A percentile compares a stretch with the other conserved stretches of the same genome.
phyloP scores from a whole-genome alignment of 2,329 filamentous ascomycete species.

The Magnaporthiopsis poae region DNA sequence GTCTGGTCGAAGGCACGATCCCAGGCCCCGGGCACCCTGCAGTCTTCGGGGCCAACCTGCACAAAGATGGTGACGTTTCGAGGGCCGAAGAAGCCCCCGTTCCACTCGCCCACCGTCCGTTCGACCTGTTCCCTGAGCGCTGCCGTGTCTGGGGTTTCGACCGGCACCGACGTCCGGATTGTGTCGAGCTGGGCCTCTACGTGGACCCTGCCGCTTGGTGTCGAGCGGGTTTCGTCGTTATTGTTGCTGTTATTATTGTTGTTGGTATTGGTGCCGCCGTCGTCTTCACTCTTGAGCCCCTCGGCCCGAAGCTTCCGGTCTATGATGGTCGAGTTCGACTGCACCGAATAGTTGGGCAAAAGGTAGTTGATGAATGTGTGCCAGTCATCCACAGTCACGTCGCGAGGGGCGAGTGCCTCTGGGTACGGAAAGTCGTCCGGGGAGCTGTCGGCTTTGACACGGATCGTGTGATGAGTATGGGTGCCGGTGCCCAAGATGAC shows the following conservation, averaged over 20 bases:
- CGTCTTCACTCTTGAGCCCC: constrained; percentile 17
- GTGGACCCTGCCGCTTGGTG: constrained; percentile 20
- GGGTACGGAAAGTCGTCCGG: constrained; percentile 37
- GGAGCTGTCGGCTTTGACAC: constrained; percentile 24
- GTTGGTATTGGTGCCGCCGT: constrained; percentile 13
- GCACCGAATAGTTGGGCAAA: constrained; percentile 36
- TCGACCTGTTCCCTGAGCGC: constrained; percentile 24
- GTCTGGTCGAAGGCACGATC: constrained; percentile 20
- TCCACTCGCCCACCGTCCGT: constrained; percentile 43
- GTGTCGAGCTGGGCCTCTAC: constrained; percentile 33
- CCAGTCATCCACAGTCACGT: constrained; percentile 46
- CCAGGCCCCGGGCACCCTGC: constrained; percentile 22
- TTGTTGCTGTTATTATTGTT: too few relatives aligned
- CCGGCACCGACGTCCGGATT: constrained; percentile 17
- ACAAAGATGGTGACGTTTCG: constrained; percentile 36
- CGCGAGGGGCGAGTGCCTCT: constrained; percentile 26
- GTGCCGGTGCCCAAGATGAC: constrained; percentile 5
- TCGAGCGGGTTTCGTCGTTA: constrained; percentile 13
- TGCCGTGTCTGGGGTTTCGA: constrained; percentile 10
- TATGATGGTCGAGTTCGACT: constrained; percentile 35
- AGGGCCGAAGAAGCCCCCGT: constrained; percentile 44
- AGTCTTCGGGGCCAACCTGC: constrained; percentile 12
- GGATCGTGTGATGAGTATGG: constrained; percentile 24
- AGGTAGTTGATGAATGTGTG: constrained; percentile 48
- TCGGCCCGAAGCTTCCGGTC: constrained; percentile 40